Evolutionary conservation across 768 basidiomycete species (phyloP), one percentile per base, ranked within the genome.

Genomic region (Chlorophyllum brunneum): DNA sequence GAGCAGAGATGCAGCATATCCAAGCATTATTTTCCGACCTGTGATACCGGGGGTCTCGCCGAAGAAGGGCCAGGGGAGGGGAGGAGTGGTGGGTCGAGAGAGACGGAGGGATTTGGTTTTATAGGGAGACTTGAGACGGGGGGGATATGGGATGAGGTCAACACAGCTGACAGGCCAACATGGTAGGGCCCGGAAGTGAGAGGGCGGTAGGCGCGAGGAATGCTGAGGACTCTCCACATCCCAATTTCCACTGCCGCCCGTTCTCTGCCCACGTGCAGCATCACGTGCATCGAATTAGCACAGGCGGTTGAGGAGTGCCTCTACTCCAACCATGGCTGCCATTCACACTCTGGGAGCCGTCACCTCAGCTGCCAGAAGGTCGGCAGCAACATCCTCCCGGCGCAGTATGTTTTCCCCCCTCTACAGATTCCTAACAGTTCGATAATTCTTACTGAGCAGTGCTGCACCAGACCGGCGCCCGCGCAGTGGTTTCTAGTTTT

Each of bases 1-100:
- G 24, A 78, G 59, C 45, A 64, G 61, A 43, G 52, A 45, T 55
- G 55, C 58, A 58, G 65, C 58, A 54, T 61, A 54, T 31, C 48
- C 42, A 26, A 57, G 42, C 61, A 60, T 62, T 20, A 27, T 51
- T 42, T 18, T 15, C 13, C 24, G 3, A 11, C 10, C 46, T n/a
- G 6, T 37, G 26, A 16, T 54, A 24, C 16, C 6, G 10, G 27
- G 29, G 16, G 34, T 38, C 23, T 38, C 48, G 26, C 23, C 40
- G 10, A 24, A 16, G 41, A 18, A 31, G 48, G 36, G 5, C 24
- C 13, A 16, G 33, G 33, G 10, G 3, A 41, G 20, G 15, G 38
- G 44, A 20, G 27, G 9, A 13, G 15, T 30, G 26, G 48, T 36
- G 53, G 49, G 48, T 27, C 27, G 46, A 22, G 10, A 18, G 30